These are phyloP conservation scores for Protostelium mycophagum DNA, from an alignment of 78 protist genomes.

Conservation along the genomic window DNA sequence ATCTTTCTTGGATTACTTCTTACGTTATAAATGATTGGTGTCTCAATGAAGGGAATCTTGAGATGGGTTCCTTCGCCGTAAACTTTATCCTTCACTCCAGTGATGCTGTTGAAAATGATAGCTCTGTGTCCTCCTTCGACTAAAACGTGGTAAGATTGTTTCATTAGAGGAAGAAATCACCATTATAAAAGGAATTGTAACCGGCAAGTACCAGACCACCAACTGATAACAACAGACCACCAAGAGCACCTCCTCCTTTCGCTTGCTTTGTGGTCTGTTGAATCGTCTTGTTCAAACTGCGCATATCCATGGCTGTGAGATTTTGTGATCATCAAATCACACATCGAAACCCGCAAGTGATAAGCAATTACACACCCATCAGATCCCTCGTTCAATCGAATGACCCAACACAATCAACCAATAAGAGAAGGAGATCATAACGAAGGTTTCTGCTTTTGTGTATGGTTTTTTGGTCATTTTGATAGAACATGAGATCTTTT, in stretches of 20 bases:
- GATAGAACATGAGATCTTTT: too few species aligned
- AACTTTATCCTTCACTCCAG: constrained; percentile 61
- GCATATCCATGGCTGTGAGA: constrained; percentile 1
- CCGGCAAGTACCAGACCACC: background rate
- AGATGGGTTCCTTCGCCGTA: constrained; percentile 77
- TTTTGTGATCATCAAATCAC: too few species aligned
- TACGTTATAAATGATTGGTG: constrained; percentile 80
- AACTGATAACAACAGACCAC: background rate
- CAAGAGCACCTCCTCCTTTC: background rate
- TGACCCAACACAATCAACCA: too few species aligned
- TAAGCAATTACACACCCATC: too few species aligned
- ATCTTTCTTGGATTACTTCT: constrained; percentile 73
- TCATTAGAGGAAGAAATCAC: background rate
- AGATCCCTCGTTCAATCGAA: too few species aligned
- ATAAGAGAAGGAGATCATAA: too few species aligned
- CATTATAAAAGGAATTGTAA: background rate
- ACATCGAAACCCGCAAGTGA: too few species aligned
- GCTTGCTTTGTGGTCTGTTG: background rate
- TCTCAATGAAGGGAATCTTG: constrained; percentile 78
- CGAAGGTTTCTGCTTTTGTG: too few species aligned
- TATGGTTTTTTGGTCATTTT: too few species aligned
- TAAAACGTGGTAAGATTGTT: background rate
- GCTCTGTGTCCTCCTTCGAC: constrained; percentile 88
- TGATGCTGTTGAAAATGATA: constrained; percentile 66
- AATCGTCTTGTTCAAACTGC: background rate